phyloP scores from a whole-genome alignment of 192 early-diverging fungal species.

The Ramicandelaber brevisporus region DNA sequence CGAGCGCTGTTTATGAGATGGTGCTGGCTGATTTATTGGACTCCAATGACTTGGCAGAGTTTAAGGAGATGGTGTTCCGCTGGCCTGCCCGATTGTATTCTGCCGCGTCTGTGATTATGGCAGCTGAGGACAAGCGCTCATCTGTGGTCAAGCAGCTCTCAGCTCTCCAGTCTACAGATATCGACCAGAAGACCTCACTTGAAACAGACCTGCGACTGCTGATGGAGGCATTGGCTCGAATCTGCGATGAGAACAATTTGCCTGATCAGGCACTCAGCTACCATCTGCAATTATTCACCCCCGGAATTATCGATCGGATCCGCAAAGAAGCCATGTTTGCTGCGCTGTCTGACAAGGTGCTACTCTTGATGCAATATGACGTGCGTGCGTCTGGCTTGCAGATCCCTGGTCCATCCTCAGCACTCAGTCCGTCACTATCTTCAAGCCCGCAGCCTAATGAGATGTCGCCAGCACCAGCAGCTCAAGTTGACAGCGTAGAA shows the following conservation, averaged over 20 bases:
- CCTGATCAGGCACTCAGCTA: slow-evolving; percentile 59
- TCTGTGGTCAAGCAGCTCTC: too few species aligned
- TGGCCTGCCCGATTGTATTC: slow-evolving; percentile 70
- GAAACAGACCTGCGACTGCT: slow-evolving; percentile 23
- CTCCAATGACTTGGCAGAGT: slow-evolving; percentile 6
- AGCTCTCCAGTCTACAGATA: too few species aligned
- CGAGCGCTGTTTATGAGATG: slow-evolving; percentile 64
- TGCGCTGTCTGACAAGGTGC: slow-evolving; percentile 48
- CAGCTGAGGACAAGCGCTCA: slow-evolving; percentile 36
- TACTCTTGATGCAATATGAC: slow-evolving; percentile 69
- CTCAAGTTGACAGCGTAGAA: too few species aligned
- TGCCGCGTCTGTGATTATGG: slow-evolving; percentile 40
- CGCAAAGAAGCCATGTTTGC: slow-evolving; percentile 51
- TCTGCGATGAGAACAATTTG: slow-evolving; percentile 46
- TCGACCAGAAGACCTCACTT: slow-evolving; percentile 3
- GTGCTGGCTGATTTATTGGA: slow-evolving; percentile 32
- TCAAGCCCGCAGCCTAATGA: slow-evolving; percentile 14
- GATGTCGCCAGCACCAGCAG: not conserved
- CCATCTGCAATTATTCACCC: slow-evolving; percentile 40
- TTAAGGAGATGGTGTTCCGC: slow-evolving; percentile 30
- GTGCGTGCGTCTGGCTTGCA: too few species aligned
- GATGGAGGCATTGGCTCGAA: slow-evolving; percentile 41
- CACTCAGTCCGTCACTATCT: slow-evolving; percentile 5
- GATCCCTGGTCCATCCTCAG: too few species aligned
- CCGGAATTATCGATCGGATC: slow-evolving; percentile 54